phyloP scores from a whole-genome alignment of 2,329 filamentous ascomycete genomes.

The Allantophomopsis lycopodina region DNA sequence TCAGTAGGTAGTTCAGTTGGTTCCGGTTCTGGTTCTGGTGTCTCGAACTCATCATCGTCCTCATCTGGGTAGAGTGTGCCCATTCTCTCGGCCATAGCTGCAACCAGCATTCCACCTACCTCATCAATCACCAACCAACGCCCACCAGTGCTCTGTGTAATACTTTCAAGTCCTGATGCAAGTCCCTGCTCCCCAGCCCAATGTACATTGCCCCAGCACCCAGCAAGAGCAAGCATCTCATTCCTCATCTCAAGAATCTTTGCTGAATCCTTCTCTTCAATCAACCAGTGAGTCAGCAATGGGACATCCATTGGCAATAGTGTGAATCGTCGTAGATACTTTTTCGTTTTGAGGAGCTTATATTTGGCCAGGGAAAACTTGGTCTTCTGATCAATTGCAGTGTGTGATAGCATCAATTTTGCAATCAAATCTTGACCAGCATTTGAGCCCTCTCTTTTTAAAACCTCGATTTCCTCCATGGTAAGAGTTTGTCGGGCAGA shows the following conservation, averaged over 20 bases:
- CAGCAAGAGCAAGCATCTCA: constrained; percentile 68
- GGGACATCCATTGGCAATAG: constrained; percentile 73
- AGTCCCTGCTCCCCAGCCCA: constrained; percentile 25
- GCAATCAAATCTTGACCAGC: constrained; percentile 83
- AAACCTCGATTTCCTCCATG: constrained; percentile 54
- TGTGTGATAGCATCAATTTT: constrained; percentile 84
- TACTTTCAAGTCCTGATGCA: constrained; percentile 6
- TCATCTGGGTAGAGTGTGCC: constrained; percentile 38
- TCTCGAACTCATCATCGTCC: constrained; percentile 3
- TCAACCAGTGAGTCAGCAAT: constrained; percentile 60
- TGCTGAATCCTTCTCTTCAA: constrained; percentile 65
- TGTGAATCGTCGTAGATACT: constrained; percentile 82
- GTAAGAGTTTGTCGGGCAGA: constrained; percentile 61
- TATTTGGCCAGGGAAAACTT: constrained; percentile 91
- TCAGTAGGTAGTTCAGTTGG: constrained; percentile 1
- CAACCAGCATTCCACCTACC: constrained; percentile 53
- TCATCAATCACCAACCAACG: constrained; percentile 59
- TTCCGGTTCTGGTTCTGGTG: background rate
- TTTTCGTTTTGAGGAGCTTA: constrained; percentile 83
- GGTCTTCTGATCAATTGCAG: constrained; percentile 86
- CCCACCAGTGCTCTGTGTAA: constrained; percentile 21
- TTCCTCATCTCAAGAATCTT: constrained; percentile 79
- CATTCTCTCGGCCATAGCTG: constrained; percentile 59
- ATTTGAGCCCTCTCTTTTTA: constrained; percentile 59
- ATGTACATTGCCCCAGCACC: constrained; percentile 85